Evolutionary conservation across 805 yeast species (phyloP), one percentile per base, ranked within the genome.

Genomic region (Monosporozyma aquatica): DNA sequence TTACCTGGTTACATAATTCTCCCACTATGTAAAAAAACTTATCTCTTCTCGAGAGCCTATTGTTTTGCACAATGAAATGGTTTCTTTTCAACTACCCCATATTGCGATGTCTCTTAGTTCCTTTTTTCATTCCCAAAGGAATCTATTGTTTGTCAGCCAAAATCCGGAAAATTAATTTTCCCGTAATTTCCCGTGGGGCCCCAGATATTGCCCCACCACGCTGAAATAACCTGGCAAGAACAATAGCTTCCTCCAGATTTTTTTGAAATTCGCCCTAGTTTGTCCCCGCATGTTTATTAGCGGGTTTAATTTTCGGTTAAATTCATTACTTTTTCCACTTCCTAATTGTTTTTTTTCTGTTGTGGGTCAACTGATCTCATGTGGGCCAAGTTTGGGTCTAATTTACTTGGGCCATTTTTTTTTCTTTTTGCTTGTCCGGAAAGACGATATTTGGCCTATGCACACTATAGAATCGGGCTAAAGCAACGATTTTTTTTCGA

Each of bases 161-260:
- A 29, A 11, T 7, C 21, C 35, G 23, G 35, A 18, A 30, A 30
- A 18, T 18, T 18, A 17, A 15, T 18, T 30, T 30, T 18, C 35
- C 35, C 35, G 35, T 30, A 18, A 8, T 30, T 18, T 30, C 35
- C 35, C 35, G 35, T 30, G 35, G 35, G 35, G 35, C 35, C 35
- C 35, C 35, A 18, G 35, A 30, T 14, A 6, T 17, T 30, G 22
- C 35, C 35, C 35, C 35, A 30, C 23, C 23, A 18, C 18, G 9
- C 5, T 28, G 17, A 18, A 9, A 18, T 20, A 23, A 18, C 11
- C 11, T 4, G 23, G 7, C 11, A 10, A 4, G 5, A 4, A 29
- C 22, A 29, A 28, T 28, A n/a, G 15, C 7, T n/a, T 28, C 14
- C 30, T 11, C 30, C 17, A 28, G 11, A 5, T 10, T 11, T 11